phyloP scores from a whole-genome alignment of 202 grass and related monocot species.

The Saccharum hybrid region DNA sequence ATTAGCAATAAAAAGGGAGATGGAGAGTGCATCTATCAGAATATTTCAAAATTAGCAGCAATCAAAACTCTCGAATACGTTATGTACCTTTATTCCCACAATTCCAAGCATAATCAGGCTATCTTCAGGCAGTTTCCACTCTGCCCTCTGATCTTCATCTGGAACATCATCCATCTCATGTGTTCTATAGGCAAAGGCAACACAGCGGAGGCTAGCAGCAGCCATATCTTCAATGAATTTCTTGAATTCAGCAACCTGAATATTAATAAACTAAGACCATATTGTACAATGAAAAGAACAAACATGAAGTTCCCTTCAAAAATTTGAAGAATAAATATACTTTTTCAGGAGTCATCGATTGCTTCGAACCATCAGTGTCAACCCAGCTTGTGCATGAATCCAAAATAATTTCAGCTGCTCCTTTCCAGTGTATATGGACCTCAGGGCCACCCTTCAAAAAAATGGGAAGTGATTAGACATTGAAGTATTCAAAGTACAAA shows the following conservation, averaged over 20 bases:
- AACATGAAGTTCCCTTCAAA: slow-evolving; percentile 30
- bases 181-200: slow-evolving; percentile 85
- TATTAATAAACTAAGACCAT: slow-evolving; percentile 19
- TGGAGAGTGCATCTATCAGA: neutral
- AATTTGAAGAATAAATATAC: slow-evolving; percentile 40
- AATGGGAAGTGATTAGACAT: slow-evolving; percentile 20
- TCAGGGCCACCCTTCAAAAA: slow-evolving; percentile 65
- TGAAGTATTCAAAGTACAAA: slow-evolving; percentile 30
- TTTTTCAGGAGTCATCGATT: slow-evolving; percentile 69
- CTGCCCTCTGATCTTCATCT: slow-evolving; percentile 72
- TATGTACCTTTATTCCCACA: slow-evolving; percentile 86
- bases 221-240: slow-evolving; percentile 92
- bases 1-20: slow-evolving; percentile 15
- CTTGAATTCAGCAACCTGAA: slow-evolving; percentile 77
- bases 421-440: slow-evolving; percentile 95
- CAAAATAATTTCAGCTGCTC: slow-evolving; percentile 95
- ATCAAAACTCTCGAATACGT: neutral
- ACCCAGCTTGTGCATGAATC: slow-evolving; percentile 77
- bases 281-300: slow-evolving; percentile 19
- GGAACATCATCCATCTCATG: slow-evolving; percentile 67
- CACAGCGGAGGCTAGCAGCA: slow-evolving; percentile 72
- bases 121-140: slow-evolving; percentile 87
- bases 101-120: slow-evolving; percentile 77
- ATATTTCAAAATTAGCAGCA: neutral
- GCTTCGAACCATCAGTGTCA: slow-evolving; percentile 65